Conservation (phyloP, 352 stramenopile species). For the Phytophthora citricola region DNA sequence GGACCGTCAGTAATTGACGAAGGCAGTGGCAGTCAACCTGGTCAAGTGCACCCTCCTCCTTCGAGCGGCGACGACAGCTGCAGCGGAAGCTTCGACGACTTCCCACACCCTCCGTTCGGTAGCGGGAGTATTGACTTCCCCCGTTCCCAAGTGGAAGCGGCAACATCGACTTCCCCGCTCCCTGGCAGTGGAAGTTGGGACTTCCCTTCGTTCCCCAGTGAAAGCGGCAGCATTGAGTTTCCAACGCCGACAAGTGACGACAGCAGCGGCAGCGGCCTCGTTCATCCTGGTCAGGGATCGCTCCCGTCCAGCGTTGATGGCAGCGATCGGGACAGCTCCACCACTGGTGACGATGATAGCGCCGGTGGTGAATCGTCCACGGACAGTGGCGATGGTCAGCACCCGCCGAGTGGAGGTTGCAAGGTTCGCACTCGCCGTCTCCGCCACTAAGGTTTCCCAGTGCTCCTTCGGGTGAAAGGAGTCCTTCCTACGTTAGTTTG, state of each 20-base stretch:
- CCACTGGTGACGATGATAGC: constrained; percentile 4
- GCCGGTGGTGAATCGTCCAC: constrained; percentile 2
- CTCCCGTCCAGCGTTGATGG: constrained; percentile 5
- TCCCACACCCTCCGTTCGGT: too few species aligned
- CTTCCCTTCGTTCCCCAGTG: background rate
- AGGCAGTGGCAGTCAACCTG: background rate
- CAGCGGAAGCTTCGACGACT: constrained; percentile 3
- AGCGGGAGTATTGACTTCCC: too few species aligned
- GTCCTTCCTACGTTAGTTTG: too few species aligned
- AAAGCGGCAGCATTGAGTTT: constrained; percentile 1
- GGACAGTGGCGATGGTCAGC: background rate
- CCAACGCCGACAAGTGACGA: background rate
- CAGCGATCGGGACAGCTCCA: constrained; percentile 1
- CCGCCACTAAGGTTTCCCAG: constrained; percentile 7
- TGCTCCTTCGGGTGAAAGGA: too few species aligned
- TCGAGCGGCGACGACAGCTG: constrained; percentile 10
- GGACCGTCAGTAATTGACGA: constrained; percentile 1
- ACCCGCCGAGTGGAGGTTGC: constrained; percentile 10
- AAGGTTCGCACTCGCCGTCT: constrained; percentile 26
- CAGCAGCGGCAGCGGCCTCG: background rate
- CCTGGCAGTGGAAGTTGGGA: background rate
- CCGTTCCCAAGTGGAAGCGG: too few species aligned
- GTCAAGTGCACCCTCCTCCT: too few species aligned
- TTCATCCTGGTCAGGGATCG: constrained; percentile 1
- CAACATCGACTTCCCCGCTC: too few species aligned